Evolutionary conservation across 257 asterid genomes (phyloP).

Genomic region (Ophiorrhiza pumila): DNA sequence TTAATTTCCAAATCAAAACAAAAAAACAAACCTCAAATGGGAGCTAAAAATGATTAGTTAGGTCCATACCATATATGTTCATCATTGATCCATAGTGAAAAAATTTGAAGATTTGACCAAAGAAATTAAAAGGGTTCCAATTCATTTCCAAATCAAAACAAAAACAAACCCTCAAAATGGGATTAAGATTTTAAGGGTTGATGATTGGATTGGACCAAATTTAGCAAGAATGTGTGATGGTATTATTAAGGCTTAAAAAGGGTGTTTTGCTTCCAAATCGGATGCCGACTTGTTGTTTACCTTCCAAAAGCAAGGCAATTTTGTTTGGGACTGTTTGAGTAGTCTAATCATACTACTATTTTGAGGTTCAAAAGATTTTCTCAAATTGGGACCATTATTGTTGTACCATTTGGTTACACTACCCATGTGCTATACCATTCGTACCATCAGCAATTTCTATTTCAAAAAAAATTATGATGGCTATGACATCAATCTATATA

Average conservation of each 20-base stretch:
- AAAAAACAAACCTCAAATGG: background rate
- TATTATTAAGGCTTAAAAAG: slow-evolving; percentile 13
- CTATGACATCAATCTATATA: slow-evolving; percentile 18
- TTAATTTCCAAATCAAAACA: background rate
- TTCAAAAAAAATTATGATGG: slow-evolving; percentile 19
- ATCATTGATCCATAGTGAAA: background rate
- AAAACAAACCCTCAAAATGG: background rate
- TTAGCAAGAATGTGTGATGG: slow-evolving; percentile 17
- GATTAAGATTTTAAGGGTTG: slow-evolving; percentile 6
- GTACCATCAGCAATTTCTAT: slow-evolving; percentile 25
- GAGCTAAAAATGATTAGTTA: too few species aligned
- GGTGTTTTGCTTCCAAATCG: slow-evolving; percentile 24
- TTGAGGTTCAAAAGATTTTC: slow-evolving; percentile 17
- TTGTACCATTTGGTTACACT: slow-evolving; percentile 24
- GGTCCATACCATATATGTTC: too few species aligned
- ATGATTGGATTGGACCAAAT: slow-evolving; percentile 17
- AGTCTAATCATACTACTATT: slow-evolving; percentile 21
- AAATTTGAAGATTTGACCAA: background rate
- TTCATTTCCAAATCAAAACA: too few species aligned
- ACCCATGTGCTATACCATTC: slow-evolving; percentile 37
- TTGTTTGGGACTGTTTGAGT: slow-evolving; percentile 10
- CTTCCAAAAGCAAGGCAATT: slow-evolving; percentile 13
- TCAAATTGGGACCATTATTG: slow-evolving; percentile 25
- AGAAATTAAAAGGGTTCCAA: background rate
- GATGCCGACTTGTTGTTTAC: slow-evolving; percentile 22